phyloP scores from a whole-genome alignment of 140 eudicot genomes.

The Ambrosia hybrid region DNA sequence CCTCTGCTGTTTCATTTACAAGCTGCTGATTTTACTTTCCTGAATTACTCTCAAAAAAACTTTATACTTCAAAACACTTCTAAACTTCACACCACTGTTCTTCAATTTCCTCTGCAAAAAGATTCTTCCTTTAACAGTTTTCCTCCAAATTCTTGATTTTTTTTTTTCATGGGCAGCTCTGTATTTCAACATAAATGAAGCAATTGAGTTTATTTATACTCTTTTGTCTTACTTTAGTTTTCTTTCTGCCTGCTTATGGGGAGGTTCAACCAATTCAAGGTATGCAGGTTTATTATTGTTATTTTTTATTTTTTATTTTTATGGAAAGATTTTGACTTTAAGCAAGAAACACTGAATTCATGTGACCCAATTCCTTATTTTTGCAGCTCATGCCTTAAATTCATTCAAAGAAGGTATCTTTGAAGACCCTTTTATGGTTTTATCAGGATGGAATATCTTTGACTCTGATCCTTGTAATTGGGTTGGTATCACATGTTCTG shows the following conservation, averaged over 20 bases:
- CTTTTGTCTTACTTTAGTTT: slow-evolving; percentile 48
- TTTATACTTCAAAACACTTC: background rate
- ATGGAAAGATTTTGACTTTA: background rate
- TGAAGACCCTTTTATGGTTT: slow-evolving; percentile 75
- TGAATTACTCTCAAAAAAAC: slow-evolving; percentile 24
- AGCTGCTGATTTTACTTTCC: background rate
- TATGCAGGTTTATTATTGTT: slow-evolving; percentile 14
- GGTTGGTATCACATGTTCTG: slow-evolving; percentile 79
- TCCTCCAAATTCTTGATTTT: background rate
- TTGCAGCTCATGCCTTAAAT: slow-evolving; percentile 66
- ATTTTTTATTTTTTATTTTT: background rate
- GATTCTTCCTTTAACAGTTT: slow-evolving; percentile 24
- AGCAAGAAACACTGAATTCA: background rate
- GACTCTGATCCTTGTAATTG: slow-evolving; percentile 83
- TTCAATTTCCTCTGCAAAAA: slow-evolving; percentile 15
- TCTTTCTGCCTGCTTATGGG: slow-evolving; percentile 31
- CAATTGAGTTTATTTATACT: slow-evolving; percentile 39
- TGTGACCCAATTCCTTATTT: slow-evolving; percentile 26
- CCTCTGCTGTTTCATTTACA: background rate
- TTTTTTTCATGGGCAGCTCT: slow-evolving; percentile 26
- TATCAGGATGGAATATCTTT: slow-evolving; percentile 77
- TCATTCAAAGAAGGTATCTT: slow-evolving; percentile 76
- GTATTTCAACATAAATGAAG: slow-evolving; percentile 40
- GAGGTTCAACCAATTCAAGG: slow-evolving; percentile 67
- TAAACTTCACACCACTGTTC: too few relatives aligned